Evolutionary conservation across 176 grass and related monocot species (phyloP).

Genomic region (Puccinellia tenuiflora): DNA sequence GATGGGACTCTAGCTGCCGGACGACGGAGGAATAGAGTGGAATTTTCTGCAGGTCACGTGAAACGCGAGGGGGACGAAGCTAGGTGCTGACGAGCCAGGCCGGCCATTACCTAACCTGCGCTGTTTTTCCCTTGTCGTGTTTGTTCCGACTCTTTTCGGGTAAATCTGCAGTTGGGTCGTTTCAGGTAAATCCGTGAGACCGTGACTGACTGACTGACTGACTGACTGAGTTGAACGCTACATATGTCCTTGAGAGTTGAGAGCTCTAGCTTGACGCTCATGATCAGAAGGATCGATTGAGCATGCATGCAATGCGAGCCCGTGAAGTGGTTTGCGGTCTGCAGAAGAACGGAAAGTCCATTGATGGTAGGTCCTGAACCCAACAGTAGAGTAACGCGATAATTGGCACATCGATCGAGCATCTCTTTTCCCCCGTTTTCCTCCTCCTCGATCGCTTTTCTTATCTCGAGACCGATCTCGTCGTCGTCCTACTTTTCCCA

Average conservation of each 20-base stretch:
- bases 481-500: background rate
- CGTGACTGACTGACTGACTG: no score
- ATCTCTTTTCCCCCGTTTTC: background rate
- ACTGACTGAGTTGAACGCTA: no score
- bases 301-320: no score
- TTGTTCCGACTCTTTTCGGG: background rate
- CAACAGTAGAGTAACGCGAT: background rate
- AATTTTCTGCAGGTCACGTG: constrained; percentile 30
- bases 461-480: background rate
- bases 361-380: background rate
- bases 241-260: no score
- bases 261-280: no score
- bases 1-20: constrained; percentile 32
- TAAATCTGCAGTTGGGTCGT: background rate
- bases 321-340: no score
- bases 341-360: no score
- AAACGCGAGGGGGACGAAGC: background rate
- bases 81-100: background rate
- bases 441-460: background rate
- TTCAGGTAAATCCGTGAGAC: no score
- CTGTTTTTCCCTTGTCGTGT: background rate
- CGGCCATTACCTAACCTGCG: background rate
- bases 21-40: background rate
- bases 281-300: no score
- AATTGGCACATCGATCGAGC: constrained; percentile 1